Conservation (phyloP, 768 basidiomycete genomes). For the Erythrobasidium yunnanense region DNA sequence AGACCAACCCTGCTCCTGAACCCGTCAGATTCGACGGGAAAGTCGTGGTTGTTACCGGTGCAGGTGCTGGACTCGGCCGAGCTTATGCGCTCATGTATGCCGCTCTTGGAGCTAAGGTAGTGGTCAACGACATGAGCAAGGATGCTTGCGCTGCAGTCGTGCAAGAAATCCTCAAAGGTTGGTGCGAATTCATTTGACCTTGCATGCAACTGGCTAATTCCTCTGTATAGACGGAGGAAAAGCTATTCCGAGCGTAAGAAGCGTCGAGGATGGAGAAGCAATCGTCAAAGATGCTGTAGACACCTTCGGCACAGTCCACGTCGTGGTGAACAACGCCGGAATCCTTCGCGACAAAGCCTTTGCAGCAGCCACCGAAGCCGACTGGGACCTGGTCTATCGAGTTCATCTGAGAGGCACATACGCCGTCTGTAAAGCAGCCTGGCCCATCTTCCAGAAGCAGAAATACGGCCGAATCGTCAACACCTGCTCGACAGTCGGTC, state of each 20-base stretch:
- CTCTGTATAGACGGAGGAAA: constrained; percentile 64
- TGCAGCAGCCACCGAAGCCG: constrained; percentile 70
- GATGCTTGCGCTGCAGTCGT: constrained; percentile 74
- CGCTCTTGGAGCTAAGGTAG: constrained; percentile 86
- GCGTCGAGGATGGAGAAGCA: constrained; percentile 79
- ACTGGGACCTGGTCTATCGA: constrained; percentile 86
- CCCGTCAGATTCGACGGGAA: constrained; percentile 73
- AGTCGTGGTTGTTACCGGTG: constrained; percentile 87
- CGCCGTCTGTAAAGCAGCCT: constrained; percentile 78
- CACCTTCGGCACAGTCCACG: constrained; percentile 75
- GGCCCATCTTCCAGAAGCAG: constrained; percentile 94
- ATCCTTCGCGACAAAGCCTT: constrained; percentile 90
- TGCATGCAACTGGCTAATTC: not conserved
- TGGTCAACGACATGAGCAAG: constrained; percentile 86
- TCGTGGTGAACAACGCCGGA: constrained; percentile 84
- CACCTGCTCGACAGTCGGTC: constrained; percentile 82
- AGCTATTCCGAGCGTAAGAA: constrained; percentile 68
- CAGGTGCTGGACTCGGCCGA: constrained; percentile 86
- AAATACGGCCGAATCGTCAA: constrained; percentile 91
- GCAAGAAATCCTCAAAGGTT: constrained; percentile 71
- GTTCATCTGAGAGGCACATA: constrained; percentile 79
- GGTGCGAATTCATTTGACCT: constrained; percentile 26
- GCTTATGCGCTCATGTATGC: constrained; percentile 85
- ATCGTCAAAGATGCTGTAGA: constrained; percentile 79
- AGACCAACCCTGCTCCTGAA: constrained; percentile 59